Evolutionary conservation across 306 rosid genomes (phyloP).

Genomic region (Chamaecrista fasciculata): DNA sequence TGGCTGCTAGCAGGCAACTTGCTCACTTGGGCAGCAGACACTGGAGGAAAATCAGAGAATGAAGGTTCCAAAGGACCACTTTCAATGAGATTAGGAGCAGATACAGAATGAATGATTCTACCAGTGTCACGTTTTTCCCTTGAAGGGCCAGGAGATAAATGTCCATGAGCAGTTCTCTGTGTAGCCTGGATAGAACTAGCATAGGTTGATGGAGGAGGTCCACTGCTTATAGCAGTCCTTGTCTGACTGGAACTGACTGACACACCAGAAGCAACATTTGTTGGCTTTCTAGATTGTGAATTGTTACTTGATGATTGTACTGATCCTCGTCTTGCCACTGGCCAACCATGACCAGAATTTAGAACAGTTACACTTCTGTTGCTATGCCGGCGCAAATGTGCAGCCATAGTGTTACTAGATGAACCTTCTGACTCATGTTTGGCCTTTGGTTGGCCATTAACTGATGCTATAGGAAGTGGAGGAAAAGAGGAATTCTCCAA

Average conservation of each 20-base stretch:
- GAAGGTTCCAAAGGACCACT: slow-evolving; percentile 51
- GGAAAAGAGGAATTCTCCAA: slow-evolving; percentile 83
- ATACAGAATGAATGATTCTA: slow-evolving; percentile 64
- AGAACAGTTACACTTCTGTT: slow-evolving; percentile 43
- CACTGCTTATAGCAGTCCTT: slow-evolving; percentile 22
- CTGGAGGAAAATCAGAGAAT: slow-evolving; percentile 76
- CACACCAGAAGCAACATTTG: slow-evolving; percentile 37
- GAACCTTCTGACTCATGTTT: slow-evolving; percentile 54
- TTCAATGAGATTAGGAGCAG: slow-evolving; percentile 77
- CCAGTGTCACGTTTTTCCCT: slow-evolving; percentile 48
- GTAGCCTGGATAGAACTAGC: slow-evolving; percentile 50
- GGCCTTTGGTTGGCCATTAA: slow-evolving; percentile 53
- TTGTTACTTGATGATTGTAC: slow-evolving; percentile 41
- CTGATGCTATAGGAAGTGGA: slow-evolving; percentile 60
- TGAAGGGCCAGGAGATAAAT: slow-evolving; percentile 45
- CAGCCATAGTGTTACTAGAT: slow-evolving; percentile 75
- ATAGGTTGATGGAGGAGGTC: slow-evolving; percentile 39
- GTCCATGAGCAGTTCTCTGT: slow-evolving; percentile 40
- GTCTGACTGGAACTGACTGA: slow-evolving; percentile 37
- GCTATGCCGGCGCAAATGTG: slow-evolving; percentile 62
- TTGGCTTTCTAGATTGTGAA: slow-evolving; percentile 44
- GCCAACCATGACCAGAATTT: slow-evolving; percentile 72
- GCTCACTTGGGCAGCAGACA: slow-evolving; percentile 57
- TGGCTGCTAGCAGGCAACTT: slow-evolving; percentile 53
- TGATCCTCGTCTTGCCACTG: slow-evolving; percentile 59